Percentiles rank a stretch among this genome's conserved stretches.
phyloP scores from a whole-genome alignment of 2,329 filamentous ascomycete species.

The Penicillium sclerotiorum region DNA sequence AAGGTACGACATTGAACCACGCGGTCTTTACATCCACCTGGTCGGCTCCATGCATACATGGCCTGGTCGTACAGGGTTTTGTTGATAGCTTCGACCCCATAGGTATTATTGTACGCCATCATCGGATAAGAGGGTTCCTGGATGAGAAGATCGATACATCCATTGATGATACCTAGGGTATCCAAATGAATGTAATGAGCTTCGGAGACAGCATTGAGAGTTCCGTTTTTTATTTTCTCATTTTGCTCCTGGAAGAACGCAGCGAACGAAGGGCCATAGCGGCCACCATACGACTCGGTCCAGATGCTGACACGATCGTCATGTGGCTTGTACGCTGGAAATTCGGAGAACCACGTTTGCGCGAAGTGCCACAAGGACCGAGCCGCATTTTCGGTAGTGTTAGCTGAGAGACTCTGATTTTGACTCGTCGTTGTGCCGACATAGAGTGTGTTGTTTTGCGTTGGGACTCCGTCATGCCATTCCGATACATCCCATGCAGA shows the following conservation, averaged over 20 bases:
- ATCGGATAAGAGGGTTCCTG: conserved; percentile 53
- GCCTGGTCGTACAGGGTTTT: conserved; percentile 51
- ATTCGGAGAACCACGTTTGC: conserved; percentile 64
- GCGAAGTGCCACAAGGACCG: conserved; percentile 62
- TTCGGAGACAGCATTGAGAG: conserved; percentile 27
- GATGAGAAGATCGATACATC: conserved; percentile 55
- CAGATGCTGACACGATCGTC: conserved; percentile 54
- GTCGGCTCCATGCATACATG: conserved; percentile 47
- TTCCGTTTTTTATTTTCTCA: conserved; percentile 39
- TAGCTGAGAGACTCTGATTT: conserved; percentile 48
- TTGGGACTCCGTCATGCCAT: conserved; percentile 33
- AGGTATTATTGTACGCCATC: conserved; percentile 62
- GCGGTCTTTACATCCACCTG: conserved; percentile 58
- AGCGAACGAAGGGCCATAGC: conserved; percentile 46
- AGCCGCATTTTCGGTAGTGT: conserved; percentile 57
- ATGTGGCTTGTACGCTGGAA: conserved; percentile 63
- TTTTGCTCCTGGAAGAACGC: conserved; percentile 48
- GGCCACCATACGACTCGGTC: conserved; percentile 51
- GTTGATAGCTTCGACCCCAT: conserved; percentile 57
- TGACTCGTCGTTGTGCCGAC: conserved; percentile 56
- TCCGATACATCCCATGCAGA: conserved; percentile 28
- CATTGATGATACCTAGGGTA: conserved; percentile 60
- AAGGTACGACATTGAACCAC: conserved; percentile 55
- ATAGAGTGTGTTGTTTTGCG: conserved; percentile 57
- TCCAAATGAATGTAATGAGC: conserved; percentile 49